Percentiles rank a stretch among this genome's conserved stretches.
Evolutionary conservation across 2,329 filamentous ascomycete species (phyloP).

Genomic region (Aspergillus intermedius): DNA sequence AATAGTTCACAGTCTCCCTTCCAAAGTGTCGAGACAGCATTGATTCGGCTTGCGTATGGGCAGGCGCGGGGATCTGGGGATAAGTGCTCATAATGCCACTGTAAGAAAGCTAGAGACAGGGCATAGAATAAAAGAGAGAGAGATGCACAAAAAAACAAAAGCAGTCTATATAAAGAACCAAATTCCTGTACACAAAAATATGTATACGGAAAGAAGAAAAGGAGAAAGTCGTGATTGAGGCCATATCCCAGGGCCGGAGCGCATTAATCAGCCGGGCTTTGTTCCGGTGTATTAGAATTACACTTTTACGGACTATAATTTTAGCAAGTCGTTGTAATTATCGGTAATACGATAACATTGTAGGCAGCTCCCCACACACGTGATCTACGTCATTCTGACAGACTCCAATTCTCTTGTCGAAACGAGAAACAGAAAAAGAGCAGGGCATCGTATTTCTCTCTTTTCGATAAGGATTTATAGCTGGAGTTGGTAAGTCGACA

Average conservation of each 20-base stretch:
- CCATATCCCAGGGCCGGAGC: too few relatives aligned
- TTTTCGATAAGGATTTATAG: too few relatives aligned
- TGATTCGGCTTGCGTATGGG: conserved; percentile 54
- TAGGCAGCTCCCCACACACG: conserved; percentile 22
- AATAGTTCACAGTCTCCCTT: conserved; percentile 47
- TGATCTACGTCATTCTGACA: conserved; percentile 15
- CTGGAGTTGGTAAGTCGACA: too few relatives aligned
- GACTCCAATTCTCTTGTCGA: neutral
- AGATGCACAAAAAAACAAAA: neutral
- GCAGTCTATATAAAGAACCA: neutral
- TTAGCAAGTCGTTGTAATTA: neutral
- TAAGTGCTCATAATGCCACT: conserved; percentile 20
- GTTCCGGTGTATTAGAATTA: conserved; percentile 1
- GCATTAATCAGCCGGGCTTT: conserved; percentile 1
- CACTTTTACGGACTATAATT: neutral
- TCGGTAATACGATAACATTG: conserved; percentile 7
- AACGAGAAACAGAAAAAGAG: neutral
- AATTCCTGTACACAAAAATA: neutral
- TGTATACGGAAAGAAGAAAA: neutral
- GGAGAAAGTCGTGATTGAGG: neutral
- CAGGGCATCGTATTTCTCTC: neutral
- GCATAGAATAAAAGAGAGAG: neutral
- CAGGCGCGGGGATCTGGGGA: conserved; percentile 49
- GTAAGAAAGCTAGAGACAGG: neutral
- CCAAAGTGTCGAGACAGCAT: conserved; percentile 45